Percentiles rank a stretch among this genome's conserved stretches.
Conservation (phyloP, 495 filamentous ascomycete species). For the Penicillium herquei region DNA sequence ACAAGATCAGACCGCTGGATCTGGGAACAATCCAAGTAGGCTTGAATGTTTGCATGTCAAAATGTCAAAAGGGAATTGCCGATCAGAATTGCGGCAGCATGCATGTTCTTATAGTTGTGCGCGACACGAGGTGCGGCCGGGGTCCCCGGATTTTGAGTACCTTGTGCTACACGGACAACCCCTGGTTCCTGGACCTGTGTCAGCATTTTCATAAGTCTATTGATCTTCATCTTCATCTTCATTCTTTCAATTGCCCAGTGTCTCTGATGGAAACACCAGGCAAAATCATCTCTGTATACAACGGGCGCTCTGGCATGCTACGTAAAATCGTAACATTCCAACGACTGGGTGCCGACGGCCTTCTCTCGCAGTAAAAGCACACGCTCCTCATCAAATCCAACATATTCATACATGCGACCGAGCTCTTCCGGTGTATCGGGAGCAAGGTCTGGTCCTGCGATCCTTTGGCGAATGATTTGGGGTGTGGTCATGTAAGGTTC, state of each 20-base stretch:
- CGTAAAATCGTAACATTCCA: conserved; percentile 93
- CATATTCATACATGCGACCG: conserved; percentile 55
- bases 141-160: conserved; percentile 29
- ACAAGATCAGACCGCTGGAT: too few relatives aligned
- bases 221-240: neutral
- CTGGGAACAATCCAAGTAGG: too few relatives aligned
- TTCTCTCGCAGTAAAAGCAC: conserved; percentile 81
- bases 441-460: conserved; percentile 1
- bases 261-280: neutral
- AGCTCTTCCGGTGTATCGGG: conserved; percentile 4
- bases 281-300: neutral
- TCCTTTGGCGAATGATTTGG: neutral
- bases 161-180: conserved; percentile 23
- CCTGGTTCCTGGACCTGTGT: conserved; percentile 10
- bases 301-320: conserved; percentile 30
- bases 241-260: neutral
- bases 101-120: conserved; percentile 5
- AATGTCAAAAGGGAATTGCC: neutral
- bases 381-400: conserved; percentile 92
- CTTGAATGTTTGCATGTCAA: too few relatives aligned
- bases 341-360: conserved; percentile 60
- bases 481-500: conserved; percentile 2
- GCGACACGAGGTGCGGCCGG: conserved; percentile 13
- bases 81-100: too few relatives aligned
- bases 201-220: conserved; percentile 4